Percentiles rank a stretch among this genome's conserved stretches.
phyloP scores from a whole-genome alignment of 768 basidiomycete species.

The Ramaria rubella region DNA sequence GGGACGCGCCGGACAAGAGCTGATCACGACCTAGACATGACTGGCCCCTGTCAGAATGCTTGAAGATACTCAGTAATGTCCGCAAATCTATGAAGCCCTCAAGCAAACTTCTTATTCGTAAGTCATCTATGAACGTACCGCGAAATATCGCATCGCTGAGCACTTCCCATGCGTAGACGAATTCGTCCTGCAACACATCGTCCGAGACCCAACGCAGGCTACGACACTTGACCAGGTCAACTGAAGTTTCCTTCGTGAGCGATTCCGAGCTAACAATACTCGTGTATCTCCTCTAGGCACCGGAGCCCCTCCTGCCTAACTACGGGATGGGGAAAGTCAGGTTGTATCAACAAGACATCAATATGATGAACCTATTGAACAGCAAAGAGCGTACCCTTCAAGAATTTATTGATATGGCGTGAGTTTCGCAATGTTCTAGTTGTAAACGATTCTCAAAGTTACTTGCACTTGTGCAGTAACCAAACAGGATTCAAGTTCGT shows the following conservation, averaged over 20 bases:
- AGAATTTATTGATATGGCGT: slow-evolving; percentile 34
- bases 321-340: slow-evolving; percentile 37
- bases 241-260: too few species aligned
- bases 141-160: background rate
- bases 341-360: slow-evolving; percentile 39
- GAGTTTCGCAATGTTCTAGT: slow-evolving; percentile 8
- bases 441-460: background rate
- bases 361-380: slow-evolving; percentile 40
- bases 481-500: slow-evolving; percentile 30
- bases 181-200: slow-evolving; percentile 29
- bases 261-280: background rate
- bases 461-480: background rate
- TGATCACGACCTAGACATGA: slow-evolving; percentile 33
- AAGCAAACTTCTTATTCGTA: slow-evolving; percentile 34
- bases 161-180: slow-evolving; percentile 26
- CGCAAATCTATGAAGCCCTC: slow-evolving; percentile 29
- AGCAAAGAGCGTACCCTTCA: slow-evolving; percentile 37
- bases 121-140: slow-evolving; percentile 9
- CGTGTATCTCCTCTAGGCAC: slow-evolving; percentile 23
- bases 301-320: slow-evolving; percentile 42
- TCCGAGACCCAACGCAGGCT: slow-evolving; percentile 6
- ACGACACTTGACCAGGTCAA: background rate
- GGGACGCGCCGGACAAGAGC: background rate
- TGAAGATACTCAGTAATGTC: slow-evolving; percentile 32
- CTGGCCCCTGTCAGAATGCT: slow-evolving; percentile 33